phyloP scores from a whole-genome alignment of 2,329 filamentous ascomycete species.

The Fusarium domesticum region DNA sequence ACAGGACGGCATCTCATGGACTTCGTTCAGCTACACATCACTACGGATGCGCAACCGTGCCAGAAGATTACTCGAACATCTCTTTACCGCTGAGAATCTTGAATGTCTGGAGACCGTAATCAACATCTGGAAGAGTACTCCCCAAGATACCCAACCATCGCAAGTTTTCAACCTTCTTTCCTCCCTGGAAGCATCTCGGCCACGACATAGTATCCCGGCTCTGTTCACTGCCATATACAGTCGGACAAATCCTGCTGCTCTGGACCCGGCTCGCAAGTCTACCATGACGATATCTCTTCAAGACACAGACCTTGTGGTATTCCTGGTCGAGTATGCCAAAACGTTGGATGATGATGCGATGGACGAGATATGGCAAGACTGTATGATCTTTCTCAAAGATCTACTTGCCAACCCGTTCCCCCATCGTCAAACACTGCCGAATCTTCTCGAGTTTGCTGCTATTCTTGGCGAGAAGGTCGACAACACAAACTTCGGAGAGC shows the following conservation, averaged over 20 bases:
- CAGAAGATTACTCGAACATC: constrained; percentile 81
- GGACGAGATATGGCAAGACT: constrained; percentile 97
- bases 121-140: constrained; percentile 69
- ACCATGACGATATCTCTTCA: constrained; percentile 82
- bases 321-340: constrained; percentile 84
- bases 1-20: constrained; percentile 65
- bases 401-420: constrained; percentile 91
- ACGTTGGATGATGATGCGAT: constrained; percentile 95
- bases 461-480: constrained; percentile 93
- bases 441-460: constrained; percentile 81
- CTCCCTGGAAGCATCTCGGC: constrained; percentile 84
- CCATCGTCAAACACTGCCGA: constrained; percentile 84
- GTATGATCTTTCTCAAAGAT: constrained; percentile 84
- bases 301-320: constrained; percentile 80
- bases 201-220: constrained; percentile 87
- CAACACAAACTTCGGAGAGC: constrained; percentile 96
- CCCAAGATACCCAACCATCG: constrained; percentile 46
- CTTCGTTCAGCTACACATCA: constrained; percentile 88
- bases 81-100: constrained; percentile 87
- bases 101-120: constrained; percentile 92
- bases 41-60: constrained; percentile 87
- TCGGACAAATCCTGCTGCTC: constrained; percentile 76
- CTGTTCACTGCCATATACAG: constrained; percentile 97
- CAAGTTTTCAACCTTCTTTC: constrained; percentile 84
- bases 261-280: constrained; percentile 79